phyloP scores from a whole-genome alignment of 2,329 filamentous ascomycete genomes.

The Pleoardoris graminearum region DNA sequence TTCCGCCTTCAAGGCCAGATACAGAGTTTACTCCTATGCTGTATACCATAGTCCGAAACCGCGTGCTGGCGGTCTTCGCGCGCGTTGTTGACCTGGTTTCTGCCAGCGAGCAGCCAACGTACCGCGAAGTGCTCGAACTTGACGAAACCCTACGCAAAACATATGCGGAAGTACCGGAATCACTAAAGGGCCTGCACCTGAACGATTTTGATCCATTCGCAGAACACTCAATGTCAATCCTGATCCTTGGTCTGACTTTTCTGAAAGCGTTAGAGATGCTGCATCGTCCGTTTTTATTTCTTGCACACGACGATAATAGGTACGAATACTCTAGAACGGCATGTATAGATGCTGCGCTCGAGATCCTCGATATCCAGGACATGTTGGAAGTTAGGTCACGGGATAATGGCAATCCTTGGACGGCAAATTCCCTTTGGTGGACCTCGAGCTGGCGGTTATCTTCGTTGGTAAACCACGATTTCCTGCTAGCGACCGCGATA shows the following conservation, averaged over 20 bases:
- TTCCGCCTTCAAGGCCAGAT: conserved; percentile 35
- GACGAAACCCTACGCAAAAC: conserved; percentile 29
- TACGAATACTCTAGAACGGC: conserved; percentile 48
- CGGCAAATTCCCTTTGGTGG: conserved; percentile 37
- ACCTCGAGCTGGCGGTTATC: conserved; percentile 51
- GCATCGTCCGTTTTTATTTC: conserved; percentile 43
- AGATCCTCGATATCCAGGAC: conserved; percentile 50
- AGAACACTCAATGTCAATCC: conserved; percentile 27
- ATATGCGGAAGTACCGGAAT: conserved; percentile 25
- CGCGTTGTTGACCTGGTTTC: conserved; percentile 37
- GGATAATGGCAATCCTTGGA: conserved; percentile 42
- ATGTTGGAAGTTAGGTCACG: conserved; percentile 49
- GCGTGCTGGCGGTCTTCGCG: conserved; percentile 29
- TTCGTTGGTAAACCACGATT: conserved; percentile 51
- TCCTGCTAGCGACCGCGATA: conserved; percentile 54
- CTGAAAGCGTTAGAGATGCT: conserved; percentile 41
- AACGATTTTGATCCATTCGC: conserved; percentile 20
- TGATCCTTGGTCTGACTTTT: conserved; percentile 39
- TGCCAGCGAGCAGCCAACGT: conserved; percentile 28
- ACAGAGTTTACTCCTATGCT: conserved; percentile 32
- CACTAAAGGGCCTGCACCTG: conserved; percentile 17
- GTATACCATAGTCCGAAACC: conserved; percentile 31
- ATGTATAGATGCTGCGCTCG: conserved; percentile 52
- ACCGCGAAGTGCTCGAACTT: conserved; percentile 33
- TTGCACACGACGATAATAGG: conserved; percentile 40